A percentile compares a stretch with the other conserved stretches of the same genome.
Evolutionary conservation across 257 asterid species (phyloP).

Genomic region (Solanum rostratum): DNA sequence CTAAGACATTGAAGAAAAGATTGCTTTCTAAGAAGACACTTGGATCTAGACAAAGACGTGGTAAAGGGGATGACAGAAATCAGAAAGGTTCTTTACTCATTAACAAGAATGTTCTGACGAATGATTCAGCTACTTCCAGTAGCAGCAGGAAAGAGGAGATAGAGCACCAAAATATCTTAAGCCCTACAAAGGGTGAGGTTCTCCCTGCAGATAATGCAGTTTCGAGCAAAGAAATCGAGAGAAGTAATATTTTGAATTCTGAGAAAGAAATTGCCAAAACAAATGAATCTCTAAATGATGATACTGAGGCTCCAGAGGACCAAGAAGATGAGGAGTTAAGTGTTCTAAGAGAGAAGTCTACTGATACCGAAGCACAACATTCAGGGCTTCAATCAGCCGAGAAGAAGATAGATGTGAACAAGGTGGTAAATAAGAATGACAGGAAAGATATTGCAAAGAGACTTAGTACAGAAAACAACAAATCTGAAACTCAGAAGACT

Average conservation of each 20-base stretch:
- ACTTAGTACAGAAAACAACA: neutral
- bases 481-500: neutral
- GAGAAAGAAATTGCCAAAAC: neutral
- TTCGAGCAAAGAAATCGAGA: neutral
- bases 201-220: constrained; percentile 13
- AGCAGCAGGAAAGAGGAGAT: constrained; percentile 13
- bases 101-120: constrained; percentile 12
- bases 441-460: neutral
- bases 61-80: constrained; percentile 25
- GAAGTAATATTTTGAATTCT: neutral
- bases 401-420: constrained; percentile 1
- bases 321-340: constrained; percentile 8
- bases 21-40: constrained; percentile 36
- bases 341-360: neutral
- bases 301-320: constrained; percentile 41
- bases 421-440: neutral
- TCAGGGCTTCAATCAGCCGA: constrained; percentile 6
- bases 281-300: constrained; percentile 22
- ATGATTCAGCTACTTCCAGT: constrained; percentile 2
- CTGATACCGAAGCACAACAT: constrained; percentile 9
- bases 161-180: neutral
- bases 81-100: constrained; percentile 35
- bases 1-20: constrained; percentile 31
- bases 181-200: constrained; percentile 15
- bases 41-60: constrained; percentile 35